Evolutionary conservation across 495 filamentous ascomycete genomes (phyloP), one percentile per base, ranked within the genome.

Genomic region (Lophiostoma macrostomum): DNA sequence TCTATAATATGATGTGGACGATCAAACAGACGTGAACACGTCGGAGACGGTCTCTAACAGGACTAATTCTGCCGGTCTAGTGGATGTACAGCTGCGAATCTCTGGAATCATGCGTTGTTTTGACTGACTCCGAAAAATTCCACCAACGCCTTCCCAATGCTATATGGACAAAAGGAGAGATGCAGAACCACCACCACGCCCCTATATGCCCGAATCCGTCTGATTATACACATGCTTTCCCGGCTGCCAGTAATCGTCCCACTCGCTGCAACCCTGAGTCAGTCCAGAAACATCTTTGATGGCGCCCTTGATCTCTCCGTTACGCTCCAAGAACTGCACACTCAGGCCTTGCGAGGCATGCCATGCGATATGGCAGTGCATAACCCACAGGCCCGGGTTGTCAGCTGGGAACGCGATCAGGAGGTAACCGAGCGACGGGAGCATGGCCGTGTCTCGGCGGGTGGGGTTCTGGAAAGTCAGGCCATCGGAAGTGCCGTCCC

Each of bases 311-410:
- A 63, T 60, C 32, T 46, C 42, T 14, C 32, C 27, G 28, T 45
- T 57, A 16, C 55, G 32, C 47, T 70, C 66, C 0, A 70, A 35
- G 45, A 70, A 68, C 43, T 69, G 64, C 24, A 67, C 45, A 27
- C 53, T 61, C 4, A 70, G 57, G 2, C 67, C 67, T 29, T 68
- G 48, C 11, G 41, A 27, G 1, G 64, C 56, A 47, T 69, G 67
- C 58, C 58, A 70, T 7, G 64, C 61, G 29, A 69, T 68, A 46
- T 69, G 67, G 53, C 67, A 69, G 46, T 69, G 67, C 60, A 64
- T 62, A 4, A 67, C 22, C 56, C 29, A 47, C 3, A 24, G 5
- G 16, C 64, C 67, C 2, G 67, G 64, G 38, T 70, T 69, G 32
- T 70, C 64, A 13, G 66, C 55, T 10, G 59, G 63, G 56, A 70